These are phyloP conservation scores for Micractinium sp. DNA, from an alignment of 139 green algal genomes.

Conservation along the genomic window DNA sequence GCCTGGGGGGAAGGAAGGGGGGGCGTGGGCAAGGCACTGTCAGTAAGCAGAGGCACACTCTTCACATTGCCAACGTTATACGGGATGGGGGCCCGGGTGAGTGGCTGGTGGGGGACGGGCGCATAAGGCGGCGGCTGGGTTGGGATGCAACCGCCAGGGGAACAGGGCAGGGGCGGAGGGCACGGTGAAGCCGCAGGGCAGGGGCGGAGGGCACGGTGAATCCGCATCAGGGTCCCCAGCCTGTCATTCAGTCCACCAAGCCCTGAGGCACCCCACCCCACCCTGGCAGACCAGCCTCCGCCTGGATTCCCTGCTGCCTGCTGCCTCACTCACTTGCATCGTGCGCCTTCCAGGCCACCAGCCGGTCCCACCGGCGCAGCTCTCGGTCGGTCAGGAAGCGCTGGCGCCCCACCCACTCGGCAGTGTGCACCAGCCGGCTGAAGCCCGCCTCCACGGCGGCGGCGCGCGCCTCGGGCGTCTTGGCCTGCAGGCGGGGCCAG, in stretches of 20 bases:
- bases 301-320: not conserved
- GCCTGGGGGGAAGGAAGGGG: not conserved
- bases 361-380: slow-evolving; percentile 43
- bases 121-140: too few species aligned
- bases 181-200: too few species aligned
- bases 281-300: not conserved
- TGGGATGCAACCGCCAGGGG: too few species aligned
- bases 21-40: not conserved
- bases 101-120: too few species aligned
- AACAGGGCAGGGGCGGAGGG: too few species aligned
- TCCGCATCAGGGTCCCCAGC: too few species aligned
- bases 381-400: slow-evolving; percentile 14
- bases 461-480: not conserved
- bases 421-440: slow-evolving; percentile 8
- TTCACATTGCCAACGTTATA: not conserved
- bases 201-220: too few species aligned
- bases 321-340: slow-evolving; percentile 4
- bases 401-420: slow-evolving; percentile 3
- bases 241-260: too few species aligned
- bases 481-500: not conserved
- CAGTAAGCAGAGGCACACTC: not conserved
- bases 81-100: not conserved
- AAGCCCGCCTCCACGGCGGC: slow-evolving; percentile 25
- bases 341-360: slow-evolving; percentile 51
- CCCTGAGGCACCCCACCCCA: not conserved